phyloP scores from a whole-genome alignment of 129 eudicot species.

The Smallanthus sonchifolius region DNA sequence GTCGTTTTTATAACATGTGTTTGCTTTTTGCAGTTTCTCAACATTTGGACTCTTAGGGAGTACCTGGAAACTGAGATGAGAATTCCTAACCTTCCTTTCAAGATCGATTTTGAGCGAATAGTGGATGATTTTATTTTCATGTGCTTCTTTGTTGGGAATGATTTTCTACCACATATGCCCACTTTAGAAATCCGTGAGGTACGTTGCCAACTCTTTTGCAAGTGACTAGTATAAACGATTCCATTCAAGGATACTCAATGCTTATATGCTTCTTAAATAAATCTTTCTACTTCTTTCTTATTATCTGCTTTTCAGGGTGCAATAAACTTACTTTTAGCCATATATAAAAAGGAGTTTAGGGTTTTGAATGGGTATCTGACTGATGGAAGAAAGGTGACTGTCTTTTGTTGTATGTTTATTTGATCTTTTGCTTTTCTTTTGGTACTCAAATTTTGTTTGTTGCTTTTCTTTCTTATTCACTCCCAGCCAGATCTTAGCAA shows the following conservation, averaged over 20 bases:
- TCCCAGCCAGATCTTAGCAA: conserved; percentile 70
- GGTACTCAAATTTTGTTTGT: conserved; percentile 3
- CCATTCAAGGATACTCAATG: neutral
- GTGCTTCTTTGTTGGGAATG: conserved; percentile 98
- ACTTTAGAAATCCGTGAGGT: conserved; percentile 99
- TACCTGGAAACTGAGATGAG: conserved; percentile 84
- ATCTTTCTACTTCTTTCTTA: neutral
- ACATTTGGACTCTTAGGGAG: conserved; percentile 96
- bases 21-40: conserved; percentile 72
- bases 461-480: conserved; percentile 20
- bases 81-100: conserved; percentile 58
- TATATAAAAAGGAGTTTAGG: conserved; percentile 83
- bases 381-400: conserved; percentile 77
- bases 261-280: neutral
- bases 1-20: neutral
- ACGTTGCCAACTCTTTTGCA: conserved; percentile 2
- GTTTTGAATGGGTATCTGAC: conserved; percentile 78
- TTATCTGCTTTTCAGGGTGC: conserved; percentile 62
- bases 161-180: conserved; percentile 97
- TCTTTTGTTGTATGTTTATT: conserved; percentile 1
- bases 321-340: conserved; percentile 81
- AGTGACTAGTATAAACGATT: neutral
- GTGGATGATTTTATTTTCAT: conserved; percentile 94
- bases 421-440: conserved; percentile 1
- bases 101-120: conserved; percentile 85